phyloP scores from a whole-genome alignment of 768 basidiomycete genomes.

The Calvatia gigantea region DNA sequence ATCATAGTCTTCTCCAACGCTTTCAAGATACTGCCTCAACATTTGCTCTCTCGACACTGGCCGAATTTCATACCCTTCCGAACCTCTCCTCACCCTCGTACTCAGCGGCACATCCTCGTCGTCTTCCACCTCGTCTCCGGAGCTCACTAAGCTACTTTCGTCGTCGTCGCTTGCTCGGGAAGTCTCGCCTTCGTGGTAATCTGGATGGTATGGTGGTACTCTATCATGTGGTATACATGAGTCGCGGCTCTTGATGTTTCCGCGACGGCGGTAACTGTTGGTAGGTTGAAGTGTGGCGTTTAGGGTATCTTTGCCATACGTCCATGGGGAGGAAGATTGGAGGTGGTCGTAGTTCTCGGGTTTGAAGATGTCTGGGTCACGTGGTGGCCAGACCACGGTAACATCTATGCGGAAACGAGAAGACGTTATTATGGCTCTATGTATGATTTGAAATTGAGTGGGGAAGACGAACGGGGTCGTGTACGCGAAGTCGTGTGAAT shows the following conservation, averaged over 20 bases:
- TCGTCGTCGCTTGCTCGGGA: slow-evolving; percentile 24
- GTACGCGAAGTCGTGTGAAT: slow-evolving; percentile 9
- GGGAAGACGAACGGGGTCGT: slow-evolving; percentile 8
- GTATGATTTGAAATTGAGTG: neutral
- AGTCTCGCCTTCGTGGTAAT: slow-evolving; percentile 45
- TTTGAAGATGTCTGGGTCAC: slow-evolving; percentile 49
- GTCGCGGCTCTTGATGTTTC: slow-evolving; percentile 1
- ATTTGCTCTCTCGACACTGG: slow-evolving; percentile 61
- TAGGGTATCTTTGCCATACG: slow-evolving; percentile 71
- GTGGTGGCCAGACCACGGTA: slow-evolving; percentile 63
- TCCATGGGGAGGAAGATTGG: slow-evolving; percentile 74
- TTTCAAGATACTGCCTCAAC: slow-evolving; percentile 52
- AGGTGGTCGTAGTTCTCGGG: slow-evolving; percentile 36
- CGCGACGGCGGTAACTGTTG: slow-evolving; percentile 36
- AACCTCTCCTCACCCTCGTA: slow-evolving; percentile 57
- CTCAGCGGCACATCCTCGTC: slow-evolving; percentile 12
- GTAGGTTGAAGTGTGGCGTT: slow-evolving; percentile 76
- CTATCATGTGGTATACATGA: slow-evolving; percentile 12
- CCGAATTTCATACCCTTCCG: slow-evolving; percentile 79
- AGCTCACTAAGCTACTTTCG: slow-evolving; percentile 22
- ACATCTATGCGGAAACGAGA: slow-evolving; percentile 19
- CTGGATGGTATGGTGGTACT: slow-evolving; percentile 76
- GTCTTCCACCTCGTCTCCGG: slow-evolving; percentile 24
- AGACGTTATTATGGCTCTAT: slow-evolving; percentile 5
- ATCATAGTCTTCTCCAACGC: slow-evolving; percentile 50